Base-by-base conservation (phyloP, 192 early-diverging fungal genomes). In the Coemansia sp. region DNA sequence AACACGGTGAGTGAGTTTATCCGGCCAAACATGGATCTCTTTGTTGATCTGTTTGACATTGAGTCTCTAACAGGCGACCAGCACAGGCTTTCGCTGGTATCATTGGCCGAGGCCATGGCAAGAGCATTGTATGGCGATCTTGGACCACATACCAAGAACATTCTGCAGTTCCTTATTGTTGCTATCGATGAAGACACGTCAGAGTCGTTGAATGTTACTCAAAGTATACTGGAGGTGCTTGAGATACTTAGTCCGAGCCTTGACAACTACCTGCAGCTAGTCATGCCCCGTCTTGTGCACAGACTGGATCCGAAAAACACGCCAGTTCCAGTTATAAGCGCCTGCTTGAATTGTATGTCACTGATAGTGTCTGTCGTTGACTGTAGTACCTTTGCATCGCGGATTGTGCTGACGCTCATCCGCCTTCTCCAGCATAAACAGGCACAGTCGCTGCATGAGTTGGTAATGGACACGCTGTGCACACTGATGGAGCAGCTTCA, bases 241-340 rank as follows among this genome's bases (percentile, higher is more conserved):
- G 79, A 88, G 8, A 88, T 90, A 6, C 91, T 98, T 80, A 93
- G 93, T 3, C 80, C 90, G 4, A 95, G 93, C 63, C 86, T 97
- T 47, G 95, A 98, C 65, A 94, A 93, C 63, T 97, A 96, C 66
- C 84, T 98, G 78, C 91, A 94, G 73, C 82, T 98, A 18, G 88
- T 98, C 16, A 89, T 97, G 61, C 95, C 94, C 8, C 87, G 88
- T 2, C 82, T 98, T 11, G 89, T 97, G 22, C 79, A 85, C 61
- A 82, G 93, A 10, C 89, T 97, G 71, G 94, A 98, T 59, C 86
- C 85, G 43, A 71, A 85, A 2, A 90, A 88, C 47, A 84, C 85
- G 4, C 90, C 91, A 0, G 59, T 84, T 15, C 67, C 71, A 32
- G 64, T 96, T 18, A 77, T 90, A 16, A 85, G 85, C 54, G 72